Base-by-base conservation (phyloP, 345 rosid species). In the Dipteronia dyeriana region DNA sequence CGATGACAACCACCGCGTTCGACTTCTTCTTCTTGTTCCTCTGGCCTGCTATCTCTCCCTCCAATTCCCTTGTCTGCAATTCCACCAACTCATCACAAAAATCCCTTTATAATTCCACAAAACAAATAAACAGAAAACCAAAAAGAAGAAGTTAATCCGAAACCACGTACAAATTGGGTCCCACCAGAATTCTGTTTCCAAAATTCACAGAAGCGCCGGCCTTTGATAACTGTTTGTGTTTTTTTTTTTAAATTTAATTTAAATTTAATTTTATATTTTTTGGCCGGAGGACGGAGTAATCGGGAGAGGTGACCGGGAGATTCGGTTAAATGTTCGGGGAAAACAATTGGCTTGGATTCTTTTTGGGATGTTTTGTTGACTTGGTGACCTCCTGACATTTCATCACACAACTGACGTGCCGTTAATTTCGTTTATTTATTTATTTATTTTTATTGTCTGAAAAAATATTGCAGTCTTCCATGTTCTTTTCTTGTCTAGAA, bases 301-400 rank as follows among this genome's bases (percentile, higher is more conserved):
- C 39, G 9, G 23, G 4, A 2, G 56, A 5, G 9, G 68, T 25
- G 68, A 73, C 68, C 76, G 76, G 76, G 19, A 61, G 76, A 43
- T 9, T 25, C 76, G 59, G 76, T 61, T 41, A 43, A 25, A 45
- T 22, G 19, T 43, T 25, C 53, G 57, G 17, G 41, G 10, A 41
- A 43, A 34, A 34, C 51, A 23, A 41, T 16, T 25, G 68, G 59
- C 26, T 19, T 19, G 68, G 43, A 61, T 16, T 43, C 0, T 61
- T 25, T 23, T 14, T 41, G 43, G 59, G 6, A 3, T 8, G 68
- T 9, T 16, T 49, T 49, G 62, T 29, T 51, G 60, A 53, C 62
- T 25, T 54, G 20, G 8, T 54, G 20, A 16, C 8, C 14, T 53
- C 1, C 45, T 41, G 45, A 41, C 45, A 7, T 41, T 5, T 5